These are phyloP conservation scores for Mycena amicta DNA, from an alignment of 768 basidiomycete genomes.

Conservation along the genomic window DNA sequence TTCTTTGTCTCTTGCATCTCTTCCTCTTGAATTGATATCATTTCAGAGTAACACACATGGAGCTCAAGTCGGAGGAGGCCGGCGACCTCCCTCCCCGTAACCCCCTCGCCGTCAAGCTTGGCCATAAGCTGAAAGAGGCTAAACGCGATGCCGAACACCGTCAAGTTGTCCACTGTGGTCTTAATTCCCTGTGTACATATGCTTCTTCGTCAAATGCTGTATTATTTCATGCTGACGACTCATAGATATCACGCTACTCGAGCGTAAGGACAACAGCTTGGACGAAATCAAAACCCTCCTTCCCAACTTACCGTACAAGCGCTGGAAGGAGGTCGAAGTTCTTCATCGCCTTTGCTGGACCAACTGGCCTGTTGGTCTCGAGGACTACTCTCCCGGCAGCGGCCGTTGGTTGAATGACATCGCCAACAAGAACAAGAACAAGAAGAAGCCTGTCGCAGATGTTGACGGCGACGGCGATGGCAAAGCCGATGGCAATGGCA, in stretches of 20 bases:
- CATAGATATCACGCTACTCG: background rate
- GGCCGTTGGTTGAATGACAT: background rate
- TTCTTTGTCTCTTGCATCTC: background rate
- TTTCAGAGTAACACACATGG: background rate
- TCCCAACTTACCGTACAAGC: background rate
- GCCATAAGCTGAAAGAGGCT: constrained; percentile 15
- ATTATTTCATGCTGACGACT: background rate
- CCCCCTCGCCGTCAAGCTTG: background rate
- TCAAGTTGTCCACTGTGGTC: background rate
- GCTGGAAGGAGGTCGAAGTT: background rate
- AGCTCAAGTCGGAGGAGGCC: background rate
- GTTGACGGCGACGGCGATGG: too few relatives aligned
- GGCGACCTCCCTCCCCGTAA: background rate
- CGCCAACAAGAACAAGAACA: too few relatives aligned
- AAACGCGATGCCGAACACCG: constrained; percentile 22
- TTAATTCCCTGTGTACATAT: background rate
- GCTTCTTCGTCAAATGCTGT: background rate
- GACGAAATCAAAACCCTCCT: background rate
- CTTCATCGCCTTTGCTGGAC: background rate
- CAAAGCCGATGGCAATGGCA: too few relatives aligned
- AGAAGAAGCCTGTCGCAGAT: too few relatives aligned
- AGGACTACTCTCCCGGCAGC: background rate
- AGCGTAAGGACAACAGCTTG: background rate
- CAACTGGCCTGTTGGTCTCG: background rate
- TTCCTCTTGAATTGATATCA: background rate